Percentiles rank a stretch among this genome's conserved stretches.
These are phyloP conservation scores for Cyberlindnera sargentensis DNA, from an alignment of 805 yeast species.

Conservation along the genomic window DNA sequence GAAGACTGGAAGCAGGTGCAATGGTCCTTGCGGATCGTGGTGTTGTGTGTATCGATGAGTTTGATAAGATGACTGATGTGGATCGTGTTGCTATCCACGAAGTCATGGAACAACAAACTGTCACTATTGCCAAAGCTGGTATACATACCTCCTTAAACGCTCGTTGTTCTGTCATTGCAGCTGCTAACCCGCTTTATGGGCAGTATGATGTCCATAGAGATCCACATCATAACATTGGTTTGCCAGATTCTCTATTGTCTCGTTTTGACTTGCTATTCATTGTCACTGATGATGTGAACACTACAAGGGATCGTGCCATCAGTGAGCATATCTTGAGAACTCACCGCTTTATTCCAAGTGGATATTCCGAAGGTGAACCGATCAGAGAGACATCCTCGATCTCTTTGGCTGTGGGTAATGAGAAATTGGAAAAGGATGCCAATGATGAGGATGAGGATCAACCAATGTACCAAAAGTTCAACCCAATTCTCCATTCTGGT, in stretches of 20 bases:
- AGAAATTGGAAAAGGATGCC: constrained; percentile 42
- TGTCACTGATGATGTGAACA: constrained; percentile 91
- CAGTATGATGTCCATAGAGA: constrained; percentile 95
- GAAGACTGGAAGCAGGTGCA: constrained; percentile 97
- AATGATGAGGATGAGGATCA: constrained; percentile 32
- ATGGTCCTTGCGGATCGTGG: constrained; percentile 99
- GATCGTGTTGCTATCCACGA: constrained; percentile 98
- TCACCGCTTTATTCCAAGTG: constrained; percentile 85
- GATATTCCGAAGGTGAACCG: constrained; percentile 89
- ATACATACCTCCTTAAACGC: constrained; percentile 95
- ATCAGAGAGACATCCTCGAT: constrained; percentile 69
- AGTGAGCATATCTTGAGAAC: constrained; percentile 93
- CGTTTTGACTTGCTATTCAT: constrained; percentile 95
- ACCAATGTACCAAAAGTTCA: constrained; percentile 73
- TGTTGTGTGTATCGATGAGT: constrained; percentile 97
- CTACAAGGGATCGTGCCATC: constrained; percentile 73
- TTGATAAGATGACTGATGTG: constrained; percentile 98
- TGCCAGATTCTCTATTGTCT: constrained; percentile 92
- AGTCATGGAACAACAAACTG: constrained; percentile 99
- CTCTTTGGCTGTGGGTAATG: constrained; percentile 76
- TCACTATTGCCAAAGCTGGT: constrained; percentile 98
- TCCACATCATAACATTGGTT: constrained; percentile 93
- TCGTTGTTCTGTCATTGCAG: constrained; percentile 93
- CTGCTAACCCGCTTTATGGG: constrained; percentile 97
- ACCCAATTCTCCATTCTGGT: constrained; percentile 78